Percentiles rank a stretch among this genome's conserved stretches.
phyloP scores from a whole-genome alignment of 371 early-diverging fungal genomes.

The Massospora cicadina region DNA sequence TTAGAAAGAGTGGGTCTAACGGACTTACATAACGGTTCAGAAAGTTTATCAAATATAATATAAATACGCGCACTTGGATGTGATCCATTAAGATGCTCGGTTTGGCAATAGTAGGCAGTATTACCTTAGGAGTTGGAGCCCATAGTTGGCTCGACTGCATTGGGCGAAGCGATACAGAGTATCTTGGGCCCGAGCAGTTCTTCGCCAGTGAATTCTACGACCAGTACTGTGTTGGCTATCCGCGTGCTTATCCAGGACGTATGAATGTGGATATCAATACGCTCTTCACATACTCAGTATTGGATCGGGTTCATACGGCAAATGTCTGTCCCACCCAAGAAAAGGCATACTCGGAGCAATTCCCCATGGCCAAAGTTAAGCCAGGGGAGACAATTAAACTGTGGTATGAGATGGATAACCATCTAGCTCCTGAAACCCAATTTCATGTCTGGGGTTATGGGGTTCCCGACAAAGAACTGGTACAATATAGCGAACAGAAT shows the following conservation, averaged over 20 bases:
- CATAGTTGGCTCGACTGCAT: conserved; percentile 36
- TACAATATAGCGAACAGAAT: conserved; percentile 18
- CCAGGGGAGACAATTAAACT: conserved; percentile 26
- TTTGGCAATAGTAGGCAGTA: background rate
- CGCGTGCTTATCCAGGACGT: conserved; percentile 28
- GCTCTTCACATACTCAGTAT: conserved; percentile 26
- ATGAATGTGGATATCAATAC: conserved; percentile 22
- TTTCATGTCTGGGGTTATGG: conserved; percentile 22
- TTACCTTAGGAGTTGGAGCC: conserved; percentile 21
- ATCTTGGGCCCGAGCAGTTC: conserved; percentile 7
- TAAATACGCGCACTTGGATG: no score
- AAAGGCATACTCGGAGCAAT: conserved; percentile 14
- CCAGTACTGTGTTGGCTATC: conserved; percentile 19
- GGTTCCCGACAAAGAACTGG: conserved; percentile 15
- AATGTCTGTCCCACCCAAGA: conserved; percentile 18
- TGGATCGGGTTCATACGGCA: conserved; percentile 18
- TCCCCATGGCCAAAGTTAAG: conserved; percentile 22
- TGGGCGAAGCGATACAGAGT: conserved; percentile 13
- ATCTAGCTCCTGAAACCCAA: conserved; percentile 19
- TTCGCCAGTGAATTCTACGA: conserved; percentile 13
- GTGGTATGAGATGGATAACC: conserved; percentile 30
- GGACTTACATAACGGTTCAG: no score
- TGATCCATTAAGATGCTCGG: background rate
- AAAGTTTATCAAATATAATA: no score
- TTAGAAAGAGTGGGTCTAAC: no score